These are phyloP conservation scores for Tolypocladium guangdongense DNA, from an alignment of 2,329 filamentous ascomycete species.

Conservation along the genomic window DNA sequence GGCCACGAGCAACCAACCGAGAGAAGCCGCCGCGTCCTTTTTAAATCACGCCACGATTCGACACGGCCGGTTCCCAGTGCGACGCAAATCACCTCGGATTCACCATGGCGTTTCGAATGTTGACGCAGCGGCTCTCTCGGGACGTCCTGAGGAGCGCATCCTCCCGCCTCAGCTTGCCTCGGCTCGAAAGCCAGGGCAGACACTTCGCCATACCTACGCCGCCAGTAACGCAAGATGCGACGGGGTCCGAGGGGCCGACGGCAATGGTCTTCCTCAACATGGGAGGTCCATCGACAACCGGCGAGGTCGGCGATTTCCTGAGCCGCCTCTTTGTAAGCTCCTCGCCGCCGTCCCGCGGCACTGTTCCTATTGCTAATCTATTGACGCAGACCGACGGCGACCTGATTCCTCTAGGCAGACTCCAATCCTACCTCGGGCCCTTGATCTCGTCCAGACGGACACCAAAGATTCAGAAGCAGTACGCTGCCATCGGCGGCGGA, in stretches of 20 bases:
- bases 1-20: too few relatives aligned
- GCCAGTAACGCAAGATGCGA: constrained; percentile 69
- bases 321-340: constrained; percentile 76
- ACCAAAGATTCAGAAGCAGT: constrained; percentile 94
- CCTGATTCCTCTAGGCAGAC: constrained; percentile 84
- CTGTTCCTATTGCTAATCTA: neutral
- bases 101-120: constrained; percentile 21
- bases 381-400: constrained; percentile 68
- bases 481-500: constrained; percentile 89
- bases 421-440: constrained; percentile 85
- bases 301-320: constrained; percentile 82
- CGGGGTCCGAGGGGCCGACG: constrained; percentile 66
- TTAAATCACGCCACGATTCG: too few relatives aligned
- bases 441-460: constrained; percentile 79
- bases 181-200: constrained; percentile 19
- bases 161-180: constrained; percentile 17
- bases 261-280: constrained; percentile 99
- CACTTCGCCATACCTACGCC: constrained; percentile 39
- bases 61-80: too few relatives aligned
- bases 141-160: constrained; percentile 13
- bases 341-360: neutral
- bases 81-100: neutral
- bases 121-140: constrained; percentile 18
- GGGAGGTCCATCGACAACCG: constrained; percentile 83
- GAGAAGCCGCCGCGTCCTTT: too few relatives aligned